Conservation (phyloP, 768 basidiomycete genomes). For the Pulveroboletus frians region DNA sequence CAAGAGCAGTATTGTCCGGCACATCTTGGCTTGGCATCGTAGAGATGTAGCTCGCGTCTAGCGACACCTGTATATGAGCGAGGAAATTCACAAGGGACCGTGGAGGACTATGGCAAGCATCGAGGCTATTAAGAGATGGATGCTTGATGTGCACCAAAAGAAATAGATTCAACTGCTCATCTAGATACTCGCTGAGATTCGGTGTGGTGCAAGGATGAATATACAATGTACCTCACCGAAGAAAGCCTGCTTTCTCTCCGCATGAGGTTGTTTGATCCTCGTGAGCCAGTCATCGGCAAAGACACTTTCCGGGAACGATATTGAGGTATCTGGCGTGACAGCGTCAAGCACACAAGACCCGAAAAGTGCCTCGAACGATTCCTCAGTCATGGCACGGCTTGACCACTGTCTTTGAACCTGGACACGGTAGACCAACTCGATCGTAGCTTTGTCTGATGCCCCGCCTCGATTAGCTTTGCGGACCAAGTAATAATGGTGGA, state of each 20-base stretch:
- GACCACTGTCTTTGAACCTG: background rate
- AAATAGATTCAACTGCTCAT: constrained; percentile 51
- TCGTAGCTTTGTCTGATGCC: background rate
- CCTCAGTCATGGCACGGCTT: constrained; percentile 22
- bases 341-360: constrained; percentile 54
- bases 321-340: constrained; percentile 58
- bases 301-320: constrained; percentile 50
- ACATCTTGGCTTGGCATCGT: constrained; percentile 35
- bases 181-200: constrained; percentile 31
- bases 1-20: constrained; percentile 35
- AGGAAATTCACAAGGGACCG: constrained; percentile 52
- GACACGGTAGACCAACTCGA: background rate
- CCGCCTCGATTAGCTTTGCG: background rate
- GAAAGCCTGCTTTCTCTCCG: constrained; percentile 63
- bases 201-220: constrained; percentile 5
- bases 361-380: constrained; percentile 61
- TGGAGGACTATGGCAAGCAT: constrained; percentile 27
- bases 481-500: background rate
- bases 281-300: constrained; percentile 53
- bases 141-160: constrained; percentile 35
- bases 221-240: constrained; percentile 51
- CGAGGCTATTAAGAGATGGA: constrained; percentile 30
- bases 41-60: constrained; percentile 79
- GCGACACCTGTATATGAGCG: constrained; percentile 66
- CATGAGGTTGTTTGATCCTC: constrained; percentile 35